A percentile compares a stretch with the other conserved stretches of the same genome.
phyloP scores from a whole-genome alignment of 345 rosid genomes.

The Theobroma cacao region DNA sequence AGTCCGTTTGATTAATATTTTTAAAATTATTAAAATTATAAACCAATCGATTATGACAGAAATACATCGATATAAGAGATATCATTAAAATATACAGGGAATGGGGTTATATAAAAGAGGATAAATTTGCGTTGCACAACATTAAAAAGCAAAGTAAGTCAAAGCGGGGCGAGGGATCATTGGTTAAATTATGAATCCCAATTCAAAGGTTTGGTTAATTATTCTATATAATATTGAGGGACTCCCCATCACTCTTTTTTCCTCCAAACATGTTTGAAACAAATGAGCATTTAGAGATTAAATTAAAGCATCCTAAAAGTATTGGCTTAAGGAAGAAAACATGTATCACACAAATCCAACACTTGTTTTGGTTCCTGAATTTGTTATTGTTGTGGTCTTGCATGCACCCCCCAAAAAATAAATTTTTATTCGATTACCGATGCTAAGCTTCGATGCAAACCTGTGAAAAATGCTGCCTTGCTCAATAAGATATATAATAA shows the following conservation, averaged over 20 bases:
- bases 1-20: background rate
- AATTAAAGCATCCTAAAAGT: background rate
- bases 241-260: background rate
- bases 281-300: background rate
- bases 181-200: background rate
- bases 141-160: background rate
- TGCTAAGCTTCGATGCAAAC: background rate
- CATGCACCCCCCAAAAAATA: background rate
- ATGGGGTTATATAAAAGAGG: background rate
- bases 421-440: constrained; percentile 19
- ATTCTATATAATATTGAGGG: background rate
- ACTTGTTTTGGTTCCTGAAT: background rate
- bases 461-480: background rate
- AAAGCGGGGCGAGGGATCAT: background rate
- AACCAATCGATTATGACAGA: too few species aligned
- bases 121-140: background rate
- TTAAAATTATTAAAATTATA: background rate
- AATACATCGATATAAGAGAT: background rate
- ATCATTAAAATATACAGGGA: background rate
- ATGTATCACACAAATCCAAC: constrained; percentile 11
- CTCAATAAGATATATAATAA: background rate
- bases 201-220: background rate
- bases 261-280: background rate
- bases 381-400: constrained; percentile 15
- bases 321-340: background rate